A percentile compares a stretch with the other conserved stretches of the same genome.
Evolutionary conservation across 1,284 basidiomycete genomes (phyloP).

Genomic region (Ceratobasidium sp.): DNA sequence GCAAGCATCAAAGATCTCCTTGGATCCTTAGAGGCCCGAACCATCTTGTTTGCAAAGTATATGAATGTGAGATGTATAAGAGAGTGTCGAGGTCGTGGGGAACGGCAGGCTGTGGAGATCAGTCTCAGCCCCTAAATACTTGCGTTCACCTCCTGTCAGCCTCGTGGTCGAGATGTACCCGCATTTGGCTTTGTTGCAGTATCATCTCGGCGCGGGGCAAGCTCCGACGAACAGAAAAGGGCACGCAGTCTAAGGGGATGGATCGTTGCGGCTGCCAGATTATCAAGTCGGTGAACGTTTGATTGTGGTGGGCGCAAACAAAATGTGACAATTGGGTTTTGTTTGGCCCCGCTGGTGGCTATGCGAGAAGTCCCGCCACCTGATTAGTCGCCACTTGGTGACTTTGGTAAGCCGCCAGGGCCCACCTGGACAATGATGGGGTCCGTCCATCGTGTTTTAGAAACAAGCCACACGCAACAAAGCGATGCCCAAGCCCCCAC

Average conservation of each 20-base stretch:
- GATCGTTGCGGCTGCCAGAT: not conserved
- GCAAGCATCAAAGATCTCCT: constrained; percentile 12
- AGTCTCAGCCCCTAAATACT: constrained; percentile 33
- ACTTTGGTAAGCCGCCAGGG: too few species aligned
- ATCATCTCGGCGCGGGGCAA: constrained; percentile 24
- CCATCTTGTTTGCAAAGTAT: constrained; percentile 1
- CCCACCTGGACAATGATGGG: too few species aligned
- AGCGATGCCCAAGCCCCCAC: too few species aligned
- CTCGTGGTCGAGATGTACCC: constrained; percentile 38
- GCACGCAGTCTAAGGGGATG: too few species aligned
- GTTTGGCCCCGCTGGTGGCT: not conserved
- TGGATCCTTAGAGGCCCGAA: constrained; percentile 2
- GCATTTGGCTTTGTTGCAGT: constrained; percentile 33
- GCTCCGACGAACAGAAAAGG: constrained; percentile 5
- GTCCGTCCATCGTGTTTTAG: too few species aligned
- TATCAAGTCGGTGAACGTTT: not conserved
- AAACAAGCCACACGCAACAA: too few species aligned
- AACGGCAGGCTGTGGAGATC: constrained; percentile 14
- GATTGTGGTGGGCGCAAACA: not conserved
- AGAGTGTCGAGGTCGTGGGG: constrained; percentile 6
- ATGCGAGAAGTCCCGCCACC: not conserved
- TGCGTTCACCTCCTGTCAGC: constrained; percentile 39
- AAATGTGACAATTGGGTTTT: not conserved
- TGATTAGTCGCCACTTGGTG: not conserved
- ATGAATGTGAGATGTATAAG: not conserved